A percentile compares a stretch with the other conserved stretches of the same genome.
phyloP scores from a whole-genome alignment of 768 basidiomycete species.

The Agaricus subrufescens region DNA sequence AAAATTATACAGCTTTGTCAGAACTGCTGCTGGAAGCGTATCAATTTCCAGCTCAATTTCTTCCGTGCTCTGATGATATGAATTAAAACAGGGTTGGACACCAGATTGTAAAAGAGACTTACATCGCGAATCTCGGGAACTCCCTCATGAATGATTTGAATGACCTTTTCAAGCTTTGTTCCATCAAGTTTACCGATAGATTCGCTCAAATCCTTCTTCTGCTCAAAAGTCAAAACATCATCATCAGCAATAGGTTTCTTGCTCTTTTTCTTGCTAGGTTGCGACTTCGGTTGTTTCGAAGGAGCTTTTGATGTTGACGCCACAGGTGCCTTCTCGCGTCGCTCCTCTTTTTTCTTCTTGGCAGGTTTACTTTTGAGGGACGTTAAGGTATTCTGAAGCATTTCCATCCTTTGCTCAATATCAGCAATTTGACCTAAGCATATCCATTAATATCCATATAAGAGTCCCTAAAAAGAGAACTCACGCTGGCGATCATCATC shows the following conservation, averaged over 20 bases:
- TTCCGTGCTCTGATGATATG: slow-evolving; percentile 69
- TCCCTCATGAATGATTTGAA: slow-evolving; percentile 91
- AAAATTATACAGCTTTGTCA: slow-evolving; percentile 93
- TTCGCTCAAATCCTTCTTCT: slow-evolving; percentile 98
- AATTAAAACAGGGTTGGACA: slow-evolving; percentile 12
- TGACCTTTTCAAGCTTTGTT: slow-evolving; percentile 79
- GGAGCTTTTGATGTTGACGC: slow-evolving; percentile 64
- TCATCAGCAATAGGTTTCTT: slow-evolving; percentile 73
- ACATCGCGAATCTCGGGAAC: slow-evolving; percentile 93
- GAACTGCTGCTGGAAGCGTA: slow-evolving; percentile 75
- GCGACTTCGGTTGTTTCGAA: slow-evolving; percentile 41
- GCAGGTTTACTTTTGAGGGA: slow-evolving; percentile 44
- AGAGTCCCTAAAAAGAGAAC: slow-evolving; percentile 22
- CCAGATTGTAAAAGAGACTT: slow-evolving; percentile 26
- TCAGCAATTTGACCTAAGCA: slow-evolving; percentile 60
- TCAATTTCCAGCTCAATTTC: slow-evolving; percentile 99
- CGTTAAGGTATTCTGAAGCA: slow-evolving; percentile 66
- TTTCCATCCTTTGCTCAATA: slow-evolving; percentile 81
- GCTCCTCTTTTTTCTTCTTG: slow-evolving; percentile 70
- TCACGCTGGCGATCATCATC: slow-evolving; percentile 68
- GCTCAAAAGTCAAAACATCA: slow-evolving; percentile 86
- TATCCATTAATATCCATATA: slow-evolving; percentile 16
- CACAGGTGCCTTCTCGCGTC: slow-evolving; percentile 45
- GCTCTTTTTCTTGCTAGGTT: slow-evolving; percentile 50
- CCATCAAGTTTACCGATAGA: slow-evolving; percentile 87